Evolutionary conservation across 2,329 filamentous ascomycete species (phyloP), one percentile per base, ranked within the genome.

Genomic region (Pseudogymnoascus sp.): DNA sequence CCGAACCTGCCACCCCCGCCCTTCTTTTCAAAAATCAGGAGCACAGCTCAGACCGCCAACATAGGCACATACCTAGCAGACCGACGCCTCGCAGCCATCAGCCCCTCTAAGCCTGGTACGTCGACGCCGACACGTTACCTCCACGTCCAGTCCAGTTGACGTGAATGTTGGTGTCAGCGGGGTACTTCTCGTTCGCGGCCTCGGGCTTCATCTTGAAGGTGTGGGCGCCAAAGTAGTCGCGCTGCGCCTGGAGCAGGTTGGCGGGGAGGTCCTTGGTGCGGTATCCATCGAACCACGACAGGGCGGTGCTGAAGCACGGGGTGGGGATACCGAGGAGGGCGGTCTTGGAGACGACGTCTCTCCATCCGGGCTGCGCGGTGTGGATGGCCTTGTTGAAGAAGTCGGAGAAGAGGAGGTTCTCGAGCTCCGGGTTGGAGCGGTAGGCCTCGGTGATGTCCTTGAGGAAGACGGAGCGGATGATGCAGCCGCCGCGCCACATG

Each of bases 381-480:
- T 97, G 89, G 79, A 99, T 99, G 72, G 94, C 94, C 82, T 94
- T 91, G 85, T 96, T 96, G 90, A 99, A 99, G 88, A 99, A 99
- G 77, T 96, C 90, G 78, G 96, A 91, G 79, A 97, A 99, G 71
- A 99, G 86, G 71, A 99, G 82, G 85, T 99, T 99, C 87, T 97
- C 89, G 68, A 99, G 89, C 69, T 97, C 89, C 69, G 91, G 90
- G 83, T 97, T 87, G 70, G 85, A 87, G 80, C 93, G 93, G 87
- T 97, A 99, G 61, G 94, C 94, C 69, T 88, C 88, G 72, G 94
- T 99, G 81, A 99, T 99, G 78, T 99, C 93, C 88, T 97, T 97
- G 69, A 99, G 83, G 91, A 99, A 99, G 75, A 99, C 94, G 69
- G 94, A 97, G 78, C 94, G 93, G 82, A 99, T 99, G 73, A 99